phyloP scores from a whole-genome alignment of 2,329 filamentous ascomycete genomes.

The Colletotrichum noveboracense region DNA sequence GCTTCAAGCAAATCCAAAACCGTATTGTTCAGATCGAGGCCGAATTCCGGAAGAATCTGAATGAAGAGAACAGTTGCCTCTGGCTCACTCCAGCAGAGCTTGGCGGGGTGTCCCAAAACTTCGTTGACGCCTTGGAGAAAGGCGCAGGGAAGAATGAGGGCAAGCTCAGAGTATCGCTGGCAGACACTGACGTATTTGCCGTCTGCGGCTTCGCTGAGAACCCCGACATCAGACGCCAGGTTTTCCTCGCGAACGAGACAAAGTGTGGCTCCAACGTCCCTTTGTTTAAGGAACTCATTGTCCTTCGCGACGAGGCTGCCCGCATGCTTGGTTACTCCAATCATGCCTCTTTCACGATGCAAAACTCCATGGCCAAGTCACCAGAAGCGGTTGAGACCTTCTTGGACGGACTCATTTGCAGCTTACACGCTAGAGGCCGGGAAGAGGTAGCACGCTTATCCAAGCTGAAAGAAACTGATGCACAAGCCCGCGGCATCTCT shows the following conservation, averaged over 20 bases:
- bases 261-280: constrained; percentile 70
- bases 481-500: constrained; percentile 60
- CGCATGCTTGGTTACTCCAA: constrained; percentile 61
- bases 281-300: constrained; percentile 59
- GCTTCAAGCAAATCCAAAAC: constrained; percentile 64
- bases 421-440: constrained; percentile 70
- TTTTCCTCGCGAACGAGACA: constrained; percentile 80
- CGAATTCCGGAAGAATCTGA: constrained; percentile 79
- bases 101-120: constrained; percentile 77
- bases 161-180: constrained; percentile 79
- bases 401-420: constrained; percentile 70
- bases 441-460: constrained; percentile 75
- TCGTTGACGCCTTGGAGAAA: constrained; percentile 70
- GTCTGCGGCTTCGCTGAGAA: constrained; percentile 78
- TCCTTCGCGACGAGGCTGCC: constrained; percentile 61
- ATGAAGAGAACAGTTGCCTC: constrained; percentile 81
- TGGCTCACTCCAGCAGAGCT: constrained; percentile 80
- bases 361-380: constrained; percentile 66
- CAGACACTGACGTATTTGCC: constrained; percentile 83
- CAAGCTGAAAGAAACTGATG: constrained; percentile 75
- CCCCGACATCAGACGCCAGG: constrained; percentile 69
- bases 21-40: constrained; percentile 72
- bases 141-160: constrained; percentile 75
- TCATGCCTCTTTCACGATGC: constrained; percentile 60
- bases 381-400: constrained; percentile 61